Evolutionary conservation across 2,329 filamentous ascomycete species (phyloP).

Genomic region (Ceratocystis colombiana): DNA sequence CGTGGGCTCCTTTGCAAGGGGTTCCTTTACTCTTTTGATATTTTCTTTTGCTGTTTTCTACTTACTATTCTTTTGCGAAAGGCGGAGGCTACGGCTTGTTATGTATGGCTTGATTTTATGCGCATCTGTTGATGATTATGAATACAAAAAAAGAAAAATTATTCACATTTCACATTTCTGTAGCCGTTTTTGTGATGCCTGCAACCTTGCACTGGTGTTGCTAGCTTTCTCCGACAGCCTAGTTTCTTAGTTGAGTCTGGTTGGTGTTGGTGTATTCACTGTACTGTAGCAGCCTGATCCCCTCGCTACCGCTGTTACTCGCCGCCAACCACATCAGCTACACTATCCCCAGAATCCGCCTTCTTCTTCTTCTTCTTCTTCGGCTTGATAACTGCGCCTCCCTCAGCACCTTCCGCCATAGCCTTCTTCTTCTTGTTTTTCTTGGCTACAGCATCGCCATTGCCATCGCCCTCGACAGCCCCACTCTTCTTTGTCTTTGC

Average conservation of each 20-base stretch:
- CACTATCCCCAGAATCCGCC: neutral
- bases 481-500: constrained; percentile 29
- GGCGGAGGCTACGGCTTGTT: neutral
- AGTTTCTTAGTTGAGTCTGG: no score
- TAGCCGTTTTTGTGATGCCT: neutral
- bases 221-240: no score
- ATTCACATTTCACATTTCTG: neutral
- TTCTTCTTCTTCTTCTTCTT: constrained; percentile 44
- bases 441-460: neutral
- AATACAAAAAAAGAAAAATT: constrained; percentile 8
- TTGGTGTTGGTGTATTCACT: neutral
- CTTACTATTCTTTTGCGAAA: constrained; percentile 20
- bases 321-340: neutral
- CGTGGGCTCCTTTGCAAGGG: constrained; percentile 23
- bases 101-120: constrained; percentile 16
- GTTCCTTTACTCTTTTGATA: constrained; percentile 34
- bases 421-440: constrained; percentile 27
- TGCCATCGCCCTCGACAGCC: constrained; percentile 4
- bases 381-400: constrained; percentile 31
- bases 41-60: constrained; percentile 19
- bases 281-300: neutral
- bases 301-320: neutral
- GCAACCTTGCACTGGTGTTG: no score
- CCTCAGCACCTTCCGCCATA: constrained; percentile 15
- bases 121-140: constrained; percentile 13